Percentiles rank a stretch among this genome's conserved stretches.
Conservation (phyloP, 257 asterid genomes). For the Agastache rugosa region DNA sequence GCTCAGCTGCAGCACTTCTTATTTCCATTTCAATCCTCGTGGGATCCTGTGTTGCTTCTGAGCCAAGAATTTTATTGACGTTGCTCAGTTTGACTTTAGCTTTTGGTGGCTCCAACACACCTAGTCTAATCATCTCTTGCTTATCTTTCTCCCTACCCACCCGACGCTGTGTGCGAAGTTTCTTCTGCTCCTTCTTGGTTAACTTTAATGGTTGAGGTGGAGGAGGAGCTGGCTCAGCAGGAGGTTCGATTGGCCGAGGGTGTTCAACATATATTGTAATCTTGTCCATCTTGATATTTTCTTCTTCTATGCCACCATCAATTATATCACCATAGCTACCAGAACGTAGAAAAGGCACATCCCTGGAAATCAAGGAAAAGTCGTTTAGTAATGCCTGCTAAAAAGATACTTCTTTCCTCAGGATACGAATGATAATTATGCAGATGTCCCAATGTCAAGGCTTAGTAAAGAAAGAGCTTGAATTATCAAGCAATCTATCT, state of each 20-base stretch:
- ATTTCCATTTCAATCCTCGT: slow-evolving; percentile 93
- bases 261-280: slow-evolving; percentile 81
- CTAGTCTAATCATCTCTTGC: slow-evolving; percentile 95
- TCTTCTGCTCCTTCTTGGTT: slow-evolving; percentile 94
- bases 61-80: slow-evolving; percentile 93
- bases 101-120: slow-evolving; percentile 87
- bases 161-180: slow-evolving; percentile 87
- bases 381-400: neutral
- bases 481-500: neutral
- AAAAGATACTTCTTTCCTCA: neutral
- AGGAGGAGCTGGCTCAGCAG: slow-evolving; percentile 86
- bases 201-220: slow-evolving; percentile 96
- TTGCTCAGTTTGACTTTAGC: slow-evolving; percentile 97
- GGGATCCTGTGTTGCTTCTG: slow-evolving; percentile 99
- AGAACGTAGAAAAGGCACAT: slow-evolving; percentile 63
- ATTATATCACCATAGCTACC: slow-evolving; percentile 62
- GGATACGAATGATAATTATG: neutral
- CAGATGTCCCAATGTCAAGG: neutral
- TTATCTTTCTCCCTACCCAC: slow-evolving; percentile 83
- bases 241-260: slow-evolving; percentile 94
- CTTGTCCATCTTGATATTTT: slow-evolving; percentile 71
- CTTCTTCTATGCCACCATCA: slow-evolving; percentile 50
- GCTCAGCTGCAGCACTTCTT: slow-evolving; percentile 96
- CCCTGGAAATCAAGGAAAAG: slow-evolving; percentile 56
- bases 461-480: slow-evolving; percentile 2